Conservation (phyloP, 2,329 filamentous ascomycete genomes). For the Nemania sp. region DNA sequence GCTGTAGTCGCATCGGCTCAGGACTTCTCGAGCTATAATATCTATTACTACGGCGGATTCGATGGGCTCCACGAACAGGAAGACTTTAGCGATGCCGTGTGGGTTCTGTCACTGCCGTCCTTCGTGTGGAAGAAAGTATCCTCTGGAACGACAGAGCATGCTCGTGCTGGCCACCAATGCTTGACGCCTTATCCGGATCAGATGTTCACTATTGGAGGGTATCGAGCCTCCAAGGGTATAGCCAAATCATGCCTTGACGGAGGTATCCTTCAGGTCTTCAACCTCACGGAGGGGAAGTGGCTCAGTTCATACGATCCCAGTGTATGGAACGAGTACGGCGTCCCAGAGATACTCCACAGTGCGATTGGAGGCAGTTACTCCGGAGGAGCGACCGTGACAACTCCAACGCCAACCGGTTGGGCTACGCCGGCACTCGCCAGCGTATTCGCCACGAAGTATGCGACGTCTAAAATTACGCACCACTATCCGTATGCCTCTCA, state of each 20-base stretch:
- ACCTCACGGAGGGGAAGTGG: conserved; percentile 73
- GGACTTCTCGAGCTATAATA: conserved; percentile 76
- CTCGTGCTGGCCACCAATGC: conserved; percentile 74
- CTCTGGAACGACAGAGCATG: conserved; percentile 52
- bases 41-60: conserved; percentile 85
- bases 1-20: conserved; percentile 73
- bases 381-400: conserved; percentile 72
- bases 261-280: conserved; percentile 71
- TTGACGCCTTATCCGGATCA: conserved; percentile 77
- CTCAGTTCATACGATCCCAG: conserved; percentile 69
- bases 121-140: conserved; percentile 74
- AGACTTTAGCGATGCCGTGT: conserved; percentile 68
- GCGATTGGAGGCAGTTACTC: conserved; percentile 69
- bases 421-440: conserved; percentile 50
- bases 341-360: conserved; percentile 65
- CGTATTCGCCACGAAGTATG: conserved; percentile 62
- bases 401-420: conserved; percentile 65
- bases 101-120: conserved; percentile 78
- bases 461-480: conserved; percentile 57
- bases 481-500: conserved; percentile 63
- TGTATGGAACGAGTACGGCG: conserved; percentile 66
- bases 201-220: conserved; percentile 79
- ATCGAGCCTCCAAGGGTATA: conserved; percentile 43
- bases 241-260: conserved; percentile 52
- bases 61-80: conserved; percentile 51